Evolutionary conservation across 1,284 basidiomycete genomes (phyloP), one percentile per base, ranked within the genome.

Genomic region (Inonotus hispidus): DNA sequence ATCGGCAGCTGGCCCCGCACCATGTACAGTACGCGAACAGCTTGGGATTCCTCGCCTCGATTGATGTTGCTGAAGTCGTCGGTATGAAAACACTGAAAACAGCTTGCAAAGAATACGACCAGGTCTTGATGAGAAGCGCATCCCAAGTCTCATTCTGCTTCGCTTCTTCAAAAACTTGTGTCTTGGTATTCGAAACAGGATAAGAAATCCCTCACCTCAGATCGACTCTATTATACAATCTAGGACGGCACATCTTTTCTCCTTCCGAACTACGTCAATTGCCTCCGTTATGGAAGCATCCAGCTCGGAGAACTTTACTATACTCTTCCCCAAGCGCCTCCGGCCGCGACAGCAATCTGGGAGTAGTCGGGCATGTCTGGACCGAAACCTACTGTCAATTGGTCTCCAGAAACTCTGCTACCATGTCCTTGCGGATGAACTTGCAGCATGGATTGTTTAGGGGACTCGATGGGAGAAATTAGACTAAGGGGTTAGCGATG

Each of bases 321-420:
- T 73, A 14, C 79, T 77, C 53, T 72, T 0, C 79, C 81, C 85
- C 85, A 88, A 2, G 81, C 84, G 71, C 84, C 86, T 0, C 85
- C 85, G 7, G 79, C 79, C 0, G 85, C 86, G 13, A 80, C 79
- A 0, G 86, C 87, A 52, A 87, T 82, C 56, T 78, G 76, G 0
- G 81, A 71, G 65, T 83, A 84, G 66, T 88, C 83, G 0, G 86
- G 85, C 60, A 75, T 75, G n/a, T 79, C 73, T 2, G 85, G 85
- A 0, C 86, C 85, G 65, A 90, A 87, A 0, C 85, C 83, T 8
- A 85, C 78, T 14, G 82, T 80, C 2, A 90, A 77, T 58, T 80
- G 71, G 7, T 75, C 73, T 0, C 80, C 80, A 1, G 75, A 70
- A 0, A 74, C 76, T 4, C 69, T 68, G 38, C 81, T 79, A 1